Evolutionary conservation across 2,329 filamentous ascomycete species (phyloP).

Genomic region (Madurella mycetomatis): DNA sequence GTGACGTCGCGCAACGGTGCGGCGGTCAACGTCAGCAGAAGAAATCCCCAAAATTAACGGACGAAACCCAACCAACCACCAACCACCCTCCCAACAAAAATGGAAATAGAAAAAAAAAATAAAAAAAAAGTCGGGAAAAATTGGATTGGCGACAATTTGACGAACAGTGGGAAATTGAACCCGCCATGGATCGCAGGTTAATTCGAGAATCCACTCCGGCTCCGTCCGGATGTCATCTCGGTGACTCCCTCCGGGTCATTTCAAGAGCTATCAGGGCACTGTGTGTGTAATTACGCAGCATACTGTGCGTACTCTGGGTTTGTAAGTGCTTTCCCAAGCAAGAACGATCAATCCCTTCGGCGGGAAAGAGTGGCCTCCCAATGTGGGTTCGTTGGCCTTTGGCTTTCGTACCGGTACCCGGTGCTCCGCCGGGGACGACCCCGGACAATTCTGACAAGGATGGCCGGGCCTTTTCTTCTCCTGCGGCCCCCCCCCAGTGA

Average conservation of each 20-base stretch:
- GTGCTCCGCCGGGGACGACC: neutral
- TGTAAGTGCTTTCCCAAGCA: constrained; percentile 15
- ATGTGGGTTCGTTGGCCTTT: neutral
- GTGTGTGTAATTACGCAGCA: neutral
- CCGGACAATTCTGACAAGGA: neutral
- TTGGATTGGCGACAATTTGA: neutral
- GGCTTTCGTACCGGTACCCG: constrained; percentile 9
- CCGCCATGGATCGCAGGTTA: neutral
- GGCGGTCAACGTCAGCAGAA: constrained; percentile 13
- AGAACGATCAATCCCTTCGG: neutral
- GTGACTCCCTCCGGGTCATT: constrained; percentile 11
- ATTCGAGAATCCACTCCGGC: constrained; percentile 15
- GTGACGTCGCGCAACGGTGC: constrained; percentile 17
- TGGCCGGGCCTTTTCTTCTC: neutral
- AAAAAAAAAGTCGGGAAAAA: neutral
- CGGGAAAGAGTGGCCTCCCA: neutral
- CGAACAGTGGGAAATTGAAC: neutral
- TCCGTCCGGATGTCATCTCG: constrained; percentile 19
- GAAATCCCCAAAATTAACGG: neutral
- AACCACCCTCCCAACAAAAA: constrained; percentile 16
- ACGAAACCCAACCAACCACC: constrained; percentile 1
- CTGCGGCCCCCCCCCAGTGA: neutral
- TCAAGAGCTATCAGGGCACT: neutral
- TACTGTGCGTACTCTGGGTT: neutral
- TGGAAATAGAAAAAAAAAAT: neutral